Evolutionary conservation across 1,284 basidiomycete genomes (phyloP).

Genomic region (Cutaneotrichosporon mucoides): DNA sequence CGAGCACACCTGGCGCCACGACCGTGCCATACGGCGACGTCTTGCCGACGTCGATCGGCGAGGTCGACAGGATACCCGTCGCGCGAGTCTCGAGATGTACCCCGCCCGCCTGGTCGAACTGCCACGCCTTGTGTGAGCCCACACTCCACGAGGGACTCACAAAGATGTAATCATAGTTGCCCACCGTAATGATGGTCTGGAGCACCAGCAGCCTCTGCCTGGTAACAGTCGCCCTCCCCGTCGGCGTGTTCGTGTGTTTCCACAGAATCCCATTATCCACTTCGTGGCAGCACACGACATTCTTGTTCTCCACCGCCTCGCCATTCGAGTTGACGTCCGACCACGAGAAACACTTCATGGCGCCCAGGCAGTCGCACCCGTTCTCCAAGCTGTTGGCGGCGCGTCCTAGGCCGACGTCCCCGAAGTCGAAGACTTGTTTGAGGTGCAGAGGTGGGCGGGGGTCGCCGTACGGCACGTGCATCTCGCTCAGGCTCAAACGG

Average conservation of each 20-base stretch:
- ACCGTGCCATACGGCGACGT: not conserved
- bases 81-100: conserved; percentile 6
- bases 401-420: conserved; percentile 1
- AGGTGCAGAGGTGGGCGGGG: conserved; percentile 34
- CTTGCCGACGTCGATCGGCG: conserved; percentile 4
- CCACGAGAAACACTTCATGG: conserved; percentile 3
- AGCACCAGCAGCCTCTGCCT: conserved; percentile 1
- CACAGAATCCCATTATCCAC: conserved; percentile 47
- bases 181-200: conserved; percentile 3
- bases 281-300: conserved; percentile 39
- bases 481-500: conserved; percentile 47
- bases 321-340: conserved; percentile 2
- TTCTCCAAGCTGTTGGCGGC: conserved; percentile 4
- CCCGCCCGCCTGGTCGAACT: conserved; percentile 5
- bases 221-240: not conserved
- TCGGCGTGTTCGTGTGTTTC: conserved; percentile 4
- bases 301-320: not conserved
- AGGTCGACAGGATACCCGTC: not conserved
- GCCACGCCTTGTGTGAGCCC: not conserved
- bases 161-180: conserved; percentile 8
- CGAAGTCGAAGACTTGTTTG: conserved; percentile 19
- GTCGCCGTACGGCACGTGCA: conserved; percentile 51
- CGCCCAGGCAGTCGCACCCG: conserved; percentile 5
- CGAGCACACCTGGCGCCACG: not conserved
- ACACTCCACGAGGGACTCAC: not conserved